Base-by-base conservation (phyloP, 257 asterid genomes). In the Solanum virginianum region DNA sequence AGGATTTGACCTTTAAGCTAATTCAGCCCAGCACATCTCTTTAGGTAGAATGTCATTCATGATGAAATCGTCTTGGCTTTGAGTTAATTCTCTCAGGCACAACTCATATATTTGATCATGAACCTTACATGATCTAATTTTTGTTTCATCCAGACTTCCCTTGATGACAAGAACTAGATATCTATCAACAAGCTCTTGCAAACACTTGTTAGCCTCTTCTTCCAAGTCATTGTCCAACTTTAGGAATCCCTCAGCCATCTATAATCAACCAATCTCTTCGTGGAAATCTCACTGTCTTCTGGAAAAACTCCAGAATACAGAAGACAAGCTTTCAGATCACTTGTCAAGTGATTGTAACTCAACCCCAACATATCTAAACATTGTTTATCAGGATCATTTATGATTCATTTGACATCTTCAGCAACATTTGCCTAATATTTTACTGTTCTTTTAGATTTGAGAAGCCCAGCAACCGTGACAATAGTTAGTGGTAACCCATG, bases 191-290 rank as follows among this genome's bases (percentile, higher is more conserved):
- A 85, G 86, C 15, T 87, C 85, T 62, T 47, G 29, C 6, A 87
- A 59, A 4, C 57, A 85, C 51, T n/a, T 49, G 59, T 81, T 68
- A 49, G 87, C 87, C 4, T 10, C 63, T 7, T 53, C 81, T 12
- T 87, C 86, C 45, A 66, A 66, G n/a, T 66, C 74, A 6, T 11
- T 66, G 5, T 15, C 45, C 16, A 82, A 57, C 39, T 72, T n/a
- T 0, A 88, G 18, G n/a, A 87, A 85, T 17, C 87, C 89, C 29
- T 84, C 89, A 7, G 83, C 74, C 4, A 74, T 74, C 86, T 75
- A 84, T 17, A 59, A 66, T 65, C 72, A 6, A 13, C 1, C 41
- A 65, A 65, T 14, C n/a, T 29, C 6, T 66, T 66, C 74, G 14
- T 45, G 0, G 74, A 29, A 0, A 66, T 1, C 6, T 66, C 74